Evolutionary conservation across 2,329 filamentous ascomycete species (phyloP).

Genomic region (Colletotrichum shisoi): DNA sequence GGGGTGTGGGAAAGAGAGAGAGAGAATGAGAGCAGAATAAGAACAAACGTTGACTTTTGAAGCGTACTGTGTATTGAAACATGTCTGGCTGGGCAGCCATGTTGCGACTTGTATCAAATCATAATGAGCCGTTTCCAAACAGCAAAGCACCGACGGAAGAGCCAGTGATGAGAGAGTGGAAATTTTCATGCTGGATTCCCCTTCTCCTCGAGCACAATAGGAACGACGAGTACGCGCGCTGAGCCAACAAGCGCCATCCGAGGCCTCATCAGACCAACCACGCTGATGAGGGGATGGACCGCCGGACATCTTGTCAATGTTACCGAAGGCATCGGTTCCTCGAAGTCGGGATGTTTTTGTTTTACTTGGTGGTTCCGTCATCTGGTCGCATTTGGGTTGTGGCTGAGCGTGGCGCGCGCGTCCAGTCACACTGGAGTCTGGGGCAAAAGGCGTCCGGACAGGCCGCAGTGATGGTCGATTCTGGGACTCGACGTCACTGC

Average conservation of each 20-base stretch:
- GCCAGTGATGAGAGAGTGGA: too few relatives aligned
- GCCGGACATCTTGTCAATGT: conserved; percentile 18
- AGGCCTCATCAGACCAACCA: conserved; percentile 16
- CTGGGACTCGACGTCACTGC: conserved; percentile 21
- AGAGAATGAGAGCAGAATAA: neutral
- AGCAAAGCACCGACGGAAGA: too few relatives aligned
- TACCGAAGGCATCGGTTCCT: neutral
- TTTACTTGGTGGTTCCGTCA: neutral
- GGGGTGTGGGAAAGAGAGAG: neutral
- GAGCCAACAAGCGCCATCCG: conserved; percentile 8
- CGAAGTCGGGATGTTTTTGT: conserved; percentile 13
- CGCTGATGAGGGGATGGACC: conserved; percentile 31
- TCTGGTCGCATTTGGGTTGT: neutral
- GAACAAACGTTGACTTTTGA: conserved; percentile 20
- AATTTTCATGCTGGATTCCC: too few relatives aligned
- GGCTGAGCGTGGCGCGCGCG: conserved; percentile 9
- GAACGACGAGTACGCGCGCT: neutral
- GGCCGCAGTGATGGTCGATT: neutral
- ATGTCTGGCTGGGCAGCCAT: neutral
- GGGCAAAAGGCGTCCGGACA: too few relatives aligned
- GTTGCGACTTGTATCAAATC: too few relatives aligned
- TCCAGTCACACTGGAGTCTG: neutral
- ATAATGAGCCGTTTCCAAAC: too few relatives aligned
- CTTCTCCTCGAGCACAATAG: neutral
- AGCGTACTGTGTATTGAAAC: conserved; percentile 5